Base-by-base conservation (phyloP, 768 basidiomycete species). In the Atractiella rhizophila region DNA sequence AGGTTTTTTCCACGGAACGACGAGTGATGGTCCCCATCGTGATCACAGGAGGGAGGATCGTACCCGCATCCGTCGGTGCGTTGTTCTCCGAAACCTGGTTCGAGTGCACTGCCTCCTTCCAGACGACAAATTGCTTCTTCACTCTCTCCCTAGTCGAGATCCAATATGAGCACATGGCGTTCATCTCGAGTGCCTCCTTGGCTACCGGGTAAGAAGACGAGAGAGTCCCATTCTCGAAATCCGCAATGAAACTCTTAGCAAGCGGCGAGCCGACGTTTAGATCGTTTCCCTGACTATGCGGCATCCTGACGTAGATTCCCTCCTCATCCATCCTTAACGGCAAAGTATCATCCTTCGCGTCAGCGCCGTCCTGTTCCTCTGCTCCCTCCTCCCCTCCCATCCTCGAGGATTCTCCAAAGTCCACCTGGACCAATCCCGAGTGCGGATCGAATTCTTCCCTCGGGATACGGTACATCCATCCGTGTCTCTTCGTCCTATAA, bases 21-120 rank as follows among this genome's bases (percentile, higher is more conserved):
- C 86, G 82, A 13, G 88, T 98, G 39, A 96, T 82, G 0, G 91
- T 94, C 12, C 91, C 91, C 91, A 98, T 98, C 7, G 85, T 78
- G 51, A 94, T 77, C 35, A 96, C 77, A 58, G 91, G 85, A 2
- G 88, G 91, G 5, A 96, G 58, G 53, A 98, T 96, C 48, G 94
- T 71, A 13, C 91, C 88, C 66, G 18, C 39, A 3, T 44, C 33
- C 28, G 33, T 19, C 4, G 24, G n/a, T 3, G 41, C 51, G 35
- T 39, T 54, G 1, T 37, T 43, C 12, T 49, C 51, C 0, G 45
- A 37, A 4, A 54, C 45, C 19, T 44, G 35, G 2, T 52, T 50
- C 11, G 23, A 15, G 20, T 45, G 48, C 18, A 30, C 42, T 36
- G 35, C 45, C 15, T 68, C 59, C 51, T 81, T 71, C 73, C 80